phyloP scores from a whole-genome alignment of 2,329 filamentous ascomycete species.

The Aspergillus melleus region DNA sequence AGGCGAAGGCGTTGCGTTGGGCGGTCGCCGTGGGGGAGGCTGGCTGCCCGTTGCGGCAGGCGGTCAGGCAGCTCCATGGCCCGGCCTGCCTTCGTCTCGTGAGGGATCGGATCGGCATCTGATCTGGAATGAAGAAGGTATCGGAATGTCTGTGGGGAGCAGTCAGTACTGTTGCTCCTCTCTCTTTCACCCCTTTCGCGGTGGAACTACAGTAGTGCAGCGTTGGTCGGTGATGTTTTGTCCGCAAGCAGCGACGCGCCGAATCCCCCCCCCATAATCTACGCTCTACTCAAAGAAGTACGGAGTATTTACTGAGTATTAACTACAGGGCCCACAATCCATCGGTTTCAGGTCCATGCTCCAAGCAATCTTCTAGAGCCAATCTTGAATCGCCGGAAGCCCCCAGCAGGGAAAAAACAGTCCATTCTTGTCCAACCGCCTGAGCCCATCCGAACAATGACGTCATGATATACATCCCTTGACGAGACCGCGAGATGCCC shows the following conservation, averaged over 20 bases:
- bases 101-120: too few relatives aligned
- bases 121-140: too few relatives aligned
- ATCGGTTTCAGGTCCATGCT: background rate
- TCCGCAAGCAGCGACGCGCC: background rate
- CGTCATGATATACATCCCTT: background rate
- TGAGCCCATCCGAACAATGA: background rate
- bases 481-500: background rate
- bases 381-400: background rate
- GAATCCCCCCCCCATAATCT: background rate
- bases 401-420: background rate
- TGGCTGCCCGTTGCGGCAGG: conserved; percentile 10
- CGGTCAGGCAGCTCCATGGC: conserved; percentile 10
- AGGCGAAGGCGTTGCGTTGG: conserved; percentile 23
- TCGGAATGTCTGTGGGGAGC: too few relatives aligned
- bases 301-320: too few relatives aligned
- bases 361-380: background rate
- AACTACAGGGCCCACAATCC: too few relatives aligned
- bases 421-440: too few relatives aligned
- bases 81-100: background rate
- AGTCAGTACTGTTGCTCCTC: too few relatives aligned
- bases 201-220: background rate
- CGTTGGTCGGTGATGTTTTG: background rate
- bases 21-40: conserved; percentile 16
- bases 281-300: too few relatives aligned
- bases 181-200: background rate